Base-by-base conservation (phyloP, 257 asterid species). In the Fraxinus excelsior region DNA sequence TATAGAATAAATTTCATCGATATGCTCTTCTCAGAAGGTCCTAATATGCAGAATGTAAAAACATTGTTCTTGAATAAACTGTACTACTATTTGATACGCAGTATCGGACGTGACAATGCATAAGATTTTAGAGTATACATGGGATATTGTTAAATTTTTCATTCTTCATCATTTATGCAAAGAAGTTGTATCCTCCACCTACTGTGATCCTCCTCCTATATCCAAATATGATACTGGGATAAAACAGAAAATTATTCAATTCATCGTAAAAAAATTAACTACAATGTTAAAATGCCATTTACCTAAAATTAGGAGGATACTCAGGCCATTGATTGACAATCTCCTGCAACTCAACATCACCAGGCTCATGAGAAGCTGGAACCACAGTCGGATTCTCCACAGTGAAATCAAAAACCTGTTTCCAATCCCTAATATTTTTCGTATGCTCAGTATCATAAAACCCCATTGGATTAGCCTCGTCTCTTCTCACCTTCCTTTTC, bases 351-450 rank as follows among this genome's bases (percentile, higher is more conserved):
- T 74, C 79, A 62, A 44, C 26, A 73, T 80, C 83, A 37, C 79
- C 81, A 28, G 83, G 79, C 42, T 80, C 85, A 71, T 32, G 78
- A 21, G 88, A 84, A 78, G 77, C 88, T 16, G 90, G 88, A 13
- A 82, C 60, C 4, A 83, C 1, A 2, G 76, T 40, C 0, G 84
- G 85, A 40, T 62, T 75, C 75, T 84, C 70, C n/a, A 77, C 67
- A 2, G 37, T 60, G 46, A 83, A 81, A 84, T 86, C 87, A 32
- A 84, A 84, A 8, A 84, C 87, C 67, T 84, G 83, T 80, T 84
- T 84, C 87, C 88, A 87, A 65, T 87, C 90, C 76, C 83, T 84
- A 16, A 86, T 80, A 62, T 86, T 86, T 73, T 87, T 77, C 7
- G 90, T 86, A 37, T 70, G 86, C 70, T 86, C 90, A 0, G 83